Evolutionary conservation across 148 eudicot species (phyloP), one percentile per base, ranked within the genome.

Genomic region (Camellia japonica): DNA sequence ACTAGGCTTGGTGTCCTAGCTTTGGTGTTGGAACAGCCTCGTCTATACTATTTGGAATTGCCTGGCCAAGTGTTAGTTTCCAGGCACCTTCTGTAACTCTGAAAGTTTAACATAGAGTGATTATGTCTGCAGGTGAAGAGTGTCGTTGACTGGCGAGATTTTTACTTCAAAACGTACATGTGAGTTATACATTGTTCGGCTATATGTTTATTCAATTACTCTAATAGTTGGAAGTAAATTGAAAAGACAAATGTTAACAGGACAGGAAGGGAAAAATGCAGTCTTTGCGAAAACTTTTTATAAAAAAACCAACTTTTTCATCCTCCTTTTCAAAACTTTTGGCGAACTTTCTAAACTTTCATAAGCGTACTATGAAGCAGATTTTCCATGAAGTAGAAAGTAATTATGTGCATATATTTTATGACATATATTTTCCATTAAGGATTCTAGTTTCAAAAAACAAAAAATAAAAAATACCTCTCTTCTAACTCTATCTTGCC

Each of bases 141-240:
- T 85, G 77, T 96, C 59, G 92, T 96, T 42, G 99, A 96, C 46
- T 96, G 99, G 99, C 83, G 97, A 74, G 97, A 86, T 81, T 96
- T 96, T 90, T 96, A 90, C 87, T 18, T 56, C 77, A 88, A 85
- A 76, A 92, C 91, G 2, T 96, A 96, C 79, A 89, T 72, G 93
- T 93, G 79, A 89, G 95, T 85, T 80, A 30, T 78, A 43, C 20
- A 67, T 70, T 58, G 19, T 73, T 55, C 20, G 52, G 8, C 77
- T 77, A 68, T 70, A 14, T 30, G 44, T 58, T 78, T 23, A 38
- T 3, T 55, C 9, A 12, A 70, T 60, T 58, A 58, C 58, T 38
- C 15, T n/a, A 58, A 8, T 43, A 18, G 12, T 41, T 43, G 78
- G 44, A 65, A 71, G n/a, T 47, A 59, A 81, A 68, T n/a, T 42